Base-by-base conservation (phyloP, 179 eudicot species). In the Carnegiea gigantea region DNA sequence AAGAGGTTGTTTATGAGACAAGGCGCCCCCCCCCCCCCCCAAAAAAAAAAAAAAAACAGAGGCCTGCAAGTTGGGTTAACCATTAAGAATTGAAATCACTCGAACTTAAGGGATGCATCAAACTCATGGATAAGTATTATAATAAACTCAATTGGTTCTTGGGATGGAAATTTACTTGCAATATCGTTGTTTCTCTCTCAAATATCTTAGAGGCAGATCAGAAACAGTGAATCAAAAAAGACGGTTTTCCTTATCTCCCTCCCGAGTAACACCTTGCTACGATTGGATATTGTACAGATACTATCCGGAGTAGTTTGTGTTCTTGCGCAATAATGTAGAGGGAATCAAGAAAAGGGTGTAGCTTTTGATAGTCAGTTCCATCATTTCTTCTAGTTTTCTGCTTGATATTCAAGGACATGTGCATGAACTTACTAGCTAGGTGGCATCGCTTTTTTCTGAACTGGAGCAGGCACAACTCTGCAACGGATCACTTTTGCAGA, bases 271-370 rank as follows among this genome's bases (percentile, higher is more conserved):
- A 33, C 71, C 71, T 65, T 24, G 14, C 38, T n/a, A 23, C 2
- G 68, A n/a, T 7, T 23, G 68, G 68, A 62, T 62, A 62, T 23
- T 62, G 68, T 23, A 12, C 38, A 74, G 54, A 74, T 74, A 14
- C 9, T 14, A 21, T 28, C 77, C 8, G 6, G 23, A 59, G 3
- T 65, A 24, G 38, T 13, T 65, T 28, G 26, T 6, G 38, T n/a
- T 26, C 15, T n/a, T 60, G 67, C 33, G 79, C 79, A 81, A 81
- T 81, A 81, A 81, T 81, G 79, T 28, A 48, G n/a, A 75, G 26
- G 79, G 79, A 77, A 77, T 77, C 77, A 77, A 70, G 30, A 68
- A 77, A 82, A 82, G 80, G 53, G 21, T 13, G 57, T 33, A 24
- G 65, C 77, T 76, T 75, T 76, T 21, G 5, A 64, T 24, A 46